phyloP scores from a whole-genome alignment of 306 rosid species.

The Vachellia pachyceras region DNA sequence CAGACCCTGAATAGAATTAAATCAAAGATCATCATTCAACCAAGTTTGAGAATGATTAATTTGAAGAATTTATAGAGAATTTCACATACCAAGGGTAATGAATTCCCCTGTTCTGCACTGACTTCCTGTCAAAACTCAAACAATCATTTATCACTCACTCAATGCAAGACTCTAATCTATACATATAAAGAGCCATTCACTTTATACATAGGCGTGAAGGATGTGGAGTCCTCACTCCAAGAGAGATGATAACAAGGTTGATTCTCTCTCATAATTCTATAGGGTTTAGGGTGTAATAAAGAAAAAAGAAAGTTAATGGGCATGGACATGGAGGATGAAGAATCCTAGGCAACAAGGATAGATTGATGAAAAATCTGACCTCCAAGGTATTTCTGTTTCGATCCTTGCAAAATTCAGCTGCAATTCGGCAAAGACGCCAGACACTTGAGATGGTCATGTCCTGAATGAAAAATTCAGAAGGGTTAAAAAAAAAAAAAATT shows the following conservation, averaged over 20 bases:
- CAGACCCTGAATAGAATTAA: constrained; percentile 41
- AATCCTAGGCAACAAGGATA: background rate
- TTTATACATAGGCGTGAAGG: too few relatives aligned
- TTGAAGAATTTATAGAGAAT: background rate
- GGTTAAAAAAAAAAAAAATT: background rate
- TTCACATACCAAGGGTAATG: constrained; percentile 37
- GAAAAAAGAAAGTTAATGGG: background rate
- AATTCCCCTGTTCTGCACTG: constrained; percentile 32
- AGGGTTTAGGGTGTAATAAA: background rate
- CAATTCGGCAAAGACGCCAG: constrained; percentile 40
- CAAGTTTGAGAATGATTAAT: background rate
- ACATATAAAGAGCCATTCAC: too few relatives aligned
- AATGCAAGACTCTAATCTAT: too few relatives aligned
- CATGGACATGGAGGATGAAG: background rate
- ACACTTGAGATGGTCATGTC: constrained; percentile 39
- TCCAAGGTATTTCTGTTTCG: constrained; percentile 29
- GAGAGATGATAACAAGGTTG: too few relatives aligned
- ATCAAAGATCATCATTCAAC: constrained; percentile 7
- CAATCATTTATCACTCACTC: background rate
- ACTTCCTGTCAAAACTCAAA: constrained; percentile 37
- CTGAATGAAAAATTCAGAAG: constrained; percentile 32
- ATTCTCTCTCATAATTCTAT: too few relatives aligned
- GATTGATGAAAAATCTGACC: constrained; percentile 37
- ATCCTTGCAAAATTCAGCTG: constrained; percentile 25
- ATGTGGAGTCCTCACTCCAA: too few relatives aligned